Evolutionary conservation across 2,329 filamentous ascomycete genomes (phyloP).

Genomic region (Hymenoscyphus linearis): DNA sequence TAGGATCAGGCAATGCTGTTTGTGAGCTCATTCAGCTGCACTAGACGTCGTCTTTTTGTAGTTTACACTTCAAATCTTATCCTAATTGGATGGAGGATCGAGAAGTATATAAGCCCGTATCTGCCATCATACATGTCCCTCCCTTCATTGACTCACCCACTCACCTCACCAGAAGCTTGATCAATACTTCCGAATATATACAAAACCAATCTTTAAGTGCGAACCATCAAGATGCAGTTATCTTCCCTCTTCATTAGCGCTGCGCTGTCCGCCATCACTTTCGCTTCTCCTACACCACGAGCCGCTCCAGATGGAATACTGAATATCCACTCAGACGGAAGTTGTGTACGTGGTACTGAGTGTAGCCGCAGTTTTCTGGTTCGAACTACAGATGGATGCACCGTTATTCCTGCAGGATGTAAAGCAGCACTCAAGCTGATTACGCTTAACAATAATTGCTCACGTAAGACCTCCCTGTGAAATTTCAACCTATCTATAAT

Average conservation of each 20-base stretch:
- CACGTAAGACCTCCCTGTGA: background rate
- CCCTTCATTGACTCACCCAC: background rate
- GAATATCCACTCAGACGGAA: background rate
- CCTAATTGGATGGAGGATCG: background rate
- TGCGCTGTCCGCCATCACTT: background rate
- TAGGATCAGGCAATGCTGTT: background rate
- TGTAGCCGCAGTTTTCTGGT: background rate
- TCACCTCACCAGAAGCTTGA: background rate
- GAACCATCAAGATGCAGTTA: background rate
- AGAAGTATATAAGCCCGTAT: background rate
- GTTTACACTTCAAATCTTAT: background rate
- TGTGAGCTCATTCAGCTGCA: background rate
- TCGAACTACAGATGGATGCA: background rate
- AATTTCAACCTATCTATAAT: background rate
- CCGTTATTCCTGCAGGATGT: background rate
- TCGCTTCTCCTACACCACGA: background rate
- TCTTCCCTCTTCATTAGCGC: background rate
- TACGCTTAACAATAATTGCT: background rate
- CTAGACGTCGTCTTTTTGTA: background rate
- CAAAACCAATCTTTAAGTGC: background rate
- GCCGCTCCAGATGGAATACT: background rate
- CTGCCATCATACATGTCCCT: background rate
- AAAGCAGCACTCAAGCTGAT: background rate
- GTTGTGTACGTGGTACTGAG: background rate
- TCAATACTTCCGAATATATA: background rate